A percentile compares a stretch with the other conserved stretches of the same genome.
phyloP scores from a whole-genome alignment of 129 eudicot genomes.

The Silybum marianum region DNA sequence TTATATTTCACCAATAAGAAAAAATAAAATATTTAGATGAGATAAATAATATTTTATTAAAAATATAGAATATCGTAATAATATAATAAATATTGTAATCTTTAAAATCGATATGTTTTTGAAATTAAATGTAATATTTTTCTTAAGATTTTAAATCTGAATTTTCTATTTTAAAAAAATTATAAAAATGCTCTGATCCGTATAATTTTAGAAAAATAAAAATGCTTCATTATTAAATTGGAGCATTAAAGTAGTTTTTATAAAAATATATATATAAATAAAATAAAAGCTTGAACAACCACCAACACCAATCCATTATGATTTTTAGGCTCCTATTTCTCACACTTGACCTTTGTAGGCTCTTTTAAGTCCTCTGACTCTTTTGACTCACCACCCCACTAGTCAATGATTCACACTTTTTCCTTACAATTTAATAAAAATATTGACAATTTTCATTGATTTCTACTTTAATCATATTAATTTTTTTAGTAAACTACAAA shows the following conservation, averaged over 20 bases:
- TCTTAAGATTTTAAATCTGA: no score
- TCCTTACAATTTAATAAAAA: background rate
- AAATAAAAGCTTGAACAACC: background rate
- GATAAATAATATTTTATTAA: no score
- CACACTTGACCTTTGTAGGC: background rate
- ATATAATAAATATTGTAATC: no score
- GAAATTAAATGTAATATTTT: no score
- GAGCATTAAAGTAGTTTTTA: background rate
- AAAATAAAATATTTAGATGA: no score
- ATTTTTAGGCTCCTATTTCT: conserved; percentile 13
- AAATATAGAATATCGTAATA: no score
- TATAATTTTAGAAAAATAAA: background rate
- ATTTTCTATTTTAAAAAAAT: no score
- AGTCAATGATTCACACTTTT: background rate
- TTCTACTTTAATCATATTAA: background rate
- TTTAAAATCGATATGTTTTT: no score
- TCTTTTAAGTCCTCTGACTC: conserved; percentile 10
- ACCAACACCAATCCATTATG: conserved; percentile 24
- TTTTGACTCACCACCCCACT: conserved; percentile 10
- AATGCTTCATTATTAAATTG: background rate
- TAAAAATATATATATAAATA: background rate
- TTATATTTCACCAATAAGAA: no score
- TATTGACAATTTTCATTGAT: background rate
- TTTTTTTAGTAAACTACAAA: no score
- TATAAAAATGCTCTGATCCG: no score